These are phyloP conservation scores for Drechmeria coniospora DNA, from an alignment of 2,329 filamentous ascomycete species.

Conservation along the genomic window DNA sequence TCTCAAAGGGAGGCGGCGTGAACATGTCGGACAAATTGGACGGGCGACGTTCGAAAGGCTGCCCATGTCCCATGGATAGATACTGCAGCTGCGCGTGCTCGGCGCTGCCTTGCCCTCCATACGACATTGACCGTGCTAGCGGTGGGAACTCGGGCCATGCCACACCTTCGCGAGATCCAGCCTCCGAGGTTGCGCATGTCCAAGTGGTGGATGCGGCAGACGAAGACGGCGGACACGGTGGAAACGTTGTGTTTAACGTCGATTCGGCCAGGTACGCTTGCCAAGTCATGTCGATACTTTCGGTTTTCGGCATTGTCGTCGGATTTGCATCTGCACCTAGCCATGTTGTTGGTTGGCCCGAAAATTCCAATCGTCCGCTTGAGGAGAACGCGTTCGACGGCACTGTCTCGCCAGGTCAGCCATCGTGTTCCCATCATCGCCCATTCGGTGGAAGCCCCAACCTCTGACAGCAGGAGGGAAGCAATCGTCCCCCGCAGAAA, in stretches of 20 bases:
- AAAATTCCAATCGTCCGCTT: conserved; percentile 22
- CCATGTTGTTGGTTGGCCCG: conserved; percentile 26
- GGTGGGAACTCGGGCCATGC: conserved; percentile 28
- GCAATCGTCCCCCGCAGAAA: conserved; percentile 19
- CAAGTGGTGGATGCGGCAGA: conserved; percentile 24
- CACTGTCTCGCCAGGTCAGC: conserved; percentile 11
- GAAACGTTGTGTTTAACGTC: conserved; percentile 32
- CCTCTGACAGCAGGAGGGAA: conserved; percentile 25
- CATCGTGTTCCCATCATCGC: background rate
- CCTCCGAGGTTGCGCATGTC: conserved; percentile 21
- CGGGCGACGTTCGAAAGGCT: conserved; percentile 26
- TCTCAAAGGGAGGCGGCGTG: conserved; percentile 21
- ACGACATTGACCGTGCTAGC: conserved; percentile 31
- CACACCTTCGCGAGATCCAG: conserved; percentile 26
- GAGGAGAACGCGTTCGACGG: conserved; percentile 16
- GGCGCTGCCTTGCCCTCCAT: conserved; percentile 25
- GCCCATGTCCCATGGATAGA: conserved; percentile 21
- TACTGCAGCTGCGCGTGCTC: conserved; percentile 22
- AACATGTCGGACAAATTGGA: conserved; percentile 29
- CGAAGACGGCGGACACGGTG: conserved; percentile 31
- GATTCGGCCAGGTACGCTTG: conserved; percentile 33
- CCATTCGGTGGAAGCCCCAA: conserved; percentile 15
- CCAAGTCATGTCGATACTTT: conserved; percentile 31
- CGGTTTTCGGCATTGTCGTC: conserved; percentile 23
- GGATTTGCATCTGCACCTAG: conserved; percentile 25